Evolutionary conservation across 495 filamentous ascomycete genomes (phyloP).

Genomic region (Xylaria telfairii): DNA sequence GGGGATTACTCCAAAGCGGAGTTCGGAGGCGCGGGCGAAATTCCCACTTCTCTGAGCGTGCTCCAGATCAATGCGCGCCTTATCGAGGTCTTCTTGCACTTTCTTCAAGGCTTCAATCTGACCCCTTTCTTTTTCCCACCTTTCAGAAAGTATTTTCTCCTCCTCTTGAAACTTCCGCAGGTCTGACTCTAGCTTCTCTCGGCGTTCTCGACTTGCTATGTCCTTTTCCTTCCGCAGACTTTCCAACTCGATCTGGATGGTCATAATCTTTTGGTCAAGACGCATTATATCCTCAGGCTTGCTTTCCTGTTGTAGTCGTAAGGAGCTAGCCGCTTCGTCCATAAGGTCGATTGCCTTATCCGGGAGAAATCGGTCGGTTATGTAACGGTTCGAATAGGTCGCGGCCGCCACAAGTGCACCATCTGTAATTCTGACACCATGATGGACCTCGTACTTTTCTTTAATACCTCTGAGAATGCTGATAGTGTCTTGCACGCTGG

Average conservation of each 20-base stretch:
- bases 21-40: slow-evolving; percentile 84
- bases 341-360: slow-evolving; percentile 98
- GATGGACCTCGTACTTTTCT: slow-evolving; percentile 95
- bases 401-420: slow-evolving; percentile 91
- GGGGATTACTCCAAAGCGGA: slow-evolving; percentile 87
- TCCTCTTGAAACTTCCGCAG: slow-evolving; percentile 78
- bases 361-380: slow-evolving; percentile 92
- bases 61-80: slow-evolving; percentile 82
- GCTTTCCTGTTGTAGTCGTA: slow-evolving; percentile 93
- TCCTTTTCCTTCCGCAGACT: slow-evolving; percentile 95
- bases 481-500: slow-evolving; percentile 88
- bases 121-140: slow-evolving; percentile 88
- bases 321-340: slow-evolving; percentile 90
- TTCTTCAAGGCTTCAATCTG: slow-evolving; percentile 87
- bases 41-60: slow-evolving; percentile 88
- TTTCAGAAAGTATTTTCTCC: slow-evolving; percentile 66
- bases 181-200: slow-evolving; percentile 78
- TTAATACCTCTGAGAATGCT: slow-evolving; percentile 97
- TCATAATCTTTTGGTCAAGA: slow-evolving; percentile 93
- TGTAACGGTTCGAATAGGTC: slow-evolving; percentile 91
- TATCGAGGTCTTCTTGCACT: slow-evolving; percentile 83
- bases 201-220: slow-evolving; percentile 82
- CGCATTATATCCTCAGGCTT: slow-evolving; percentile 92
- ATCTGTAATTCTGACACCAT: slow-evolving; percentile 92
- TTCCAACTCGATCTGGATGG: slow-evolving; percentile 95